A percentile compares a stretch with the other conserved stretches of the same genome.
phyloP scores from a whole-genome alignment of 192 early-diverging fungal genomes.

The Phycomyces nitens region DNA sequence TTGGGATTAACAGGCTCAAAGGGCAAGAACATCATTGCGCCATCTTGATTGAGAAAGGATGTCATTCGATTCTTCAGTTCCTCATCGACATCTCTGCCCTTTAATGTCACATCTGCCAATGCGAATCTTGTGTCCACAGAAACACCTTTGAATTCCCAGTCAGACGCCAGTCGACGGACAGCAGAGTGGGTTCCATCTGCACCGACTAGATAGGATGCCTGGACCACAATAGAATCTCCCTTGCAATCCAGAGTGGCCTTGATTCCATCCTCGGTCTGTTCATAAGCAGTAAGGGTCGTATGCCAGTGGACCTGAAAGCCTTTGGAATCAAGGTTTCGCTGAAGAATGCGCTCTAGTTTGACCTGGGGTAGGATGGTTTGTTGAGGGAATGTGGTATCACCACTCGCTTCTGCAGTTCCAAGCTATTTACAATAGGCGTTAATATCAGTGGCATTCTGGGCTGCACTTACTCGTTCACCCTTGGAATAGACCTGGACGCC shows the following conservation, averaged over 20 bases:
- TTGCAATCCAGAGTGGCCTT: not conserved
- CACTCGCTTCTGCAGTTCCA: conserved; percentile 6
- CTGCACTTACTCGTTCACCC: no score
- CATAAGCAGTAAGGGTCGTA: conserved; percentile 13
- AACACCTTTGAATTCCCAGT: conserved; percentile 30
- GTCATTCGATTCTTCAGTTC: not conserved
- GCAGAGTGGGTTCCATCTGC: conserved; percentile 34
- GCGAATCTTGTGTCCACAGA: conserved; percentile 6
- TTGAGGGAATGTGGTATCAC: conserved; percentile 21
- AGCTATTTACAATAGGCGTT: conserved; percentile 4
- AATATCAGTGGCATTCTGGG: no score
- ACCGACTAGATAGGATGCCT: conserved; percentile 25
- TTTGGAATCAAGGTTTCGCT: not conserved
- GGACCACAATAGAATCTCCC: not conserved
- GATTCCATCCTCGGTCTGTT: conserved; percentile 15
- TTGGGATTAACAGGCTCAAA: not conserved
- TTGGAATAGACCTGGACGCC: no score
- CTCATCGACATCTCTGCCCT: conserved; percentile 9
- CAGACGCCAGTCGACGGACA: conserved; percentile 14
- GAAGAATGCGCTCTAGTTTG: conserved; percentile 10
- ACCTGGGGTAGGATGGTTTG: conserved; percentile 19
- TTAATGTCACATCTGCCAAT: conserved; percentile 21
- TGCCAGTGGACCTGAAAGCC: conserved; percentile 3
- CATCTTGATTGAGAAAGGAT: not conserved
- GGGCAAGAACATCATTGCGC: not conserved